Percentiles rank a stretch among this genome's conserved stretches.
phyloP scores from a whole-genome alignment of 768 basidiomycete species.

The Trametes gibbosa region DNA sequence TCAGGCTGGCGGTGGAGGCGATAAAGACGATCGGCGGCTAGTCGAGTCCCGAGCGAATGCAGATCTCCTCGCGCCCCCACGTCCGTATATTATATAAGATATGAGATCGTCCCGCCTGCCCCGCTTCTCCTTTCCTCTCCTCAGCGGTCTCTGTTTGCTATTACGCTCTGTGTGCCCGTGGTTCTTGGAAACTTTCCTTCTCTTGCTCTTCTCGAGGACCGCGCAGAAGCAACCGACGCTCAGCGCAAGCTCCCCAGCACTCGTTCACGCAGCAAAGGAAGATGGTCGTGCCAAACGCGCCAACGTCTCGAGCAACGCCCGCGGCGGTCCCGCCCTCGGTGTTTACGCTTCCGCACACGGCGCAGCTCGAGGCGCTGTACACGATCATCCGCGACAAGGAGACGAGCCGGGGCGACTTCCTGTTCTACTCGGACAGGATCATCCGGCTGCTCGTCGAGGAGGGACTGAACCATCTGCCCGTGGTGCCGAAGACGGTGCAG shows the following conservation, averaged over 20 bases:
- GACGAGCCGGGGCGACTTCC: constrained; percentile 88
- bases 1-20: background rate
- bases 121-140: background rate
- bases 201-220: too few relatives aligned
- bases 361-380: constrained; percentile 92
- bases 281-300: constrained; percentile 25
- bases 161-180: background rate
- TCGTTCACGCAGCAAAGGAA: background rate
- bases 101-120: constrained; percentile 1
- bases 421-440: constrained; percentile 94
- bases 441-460: constrained; percentile 80
- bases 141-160: background rate
- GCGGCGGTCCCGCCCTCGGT: constrained; percentile 70
- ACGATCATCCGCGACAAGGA: constrained; percentile 91
- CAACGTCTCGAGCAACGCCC: constrained; percentile 35
- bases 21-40: constrained; percentile 1
- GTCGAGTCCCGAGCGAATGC: too few relatives aligned
- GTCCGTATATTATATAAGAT: too few relatives aligned
- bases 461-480: constrained; percentile 84
- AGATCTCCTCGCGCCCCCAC: too few relatives aligned
- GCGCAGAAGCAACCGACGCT: too few relatives aligned
- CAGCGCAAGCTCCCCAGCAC: too few relatives aligned
- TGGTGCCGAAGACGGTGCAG: constrained; percentile 71
- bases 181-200: background rate
- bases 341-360: constrained; percentile 85